Base-by-base conservation (phyloP, 805 yeast species). In the Pichia insulana region DNA sequence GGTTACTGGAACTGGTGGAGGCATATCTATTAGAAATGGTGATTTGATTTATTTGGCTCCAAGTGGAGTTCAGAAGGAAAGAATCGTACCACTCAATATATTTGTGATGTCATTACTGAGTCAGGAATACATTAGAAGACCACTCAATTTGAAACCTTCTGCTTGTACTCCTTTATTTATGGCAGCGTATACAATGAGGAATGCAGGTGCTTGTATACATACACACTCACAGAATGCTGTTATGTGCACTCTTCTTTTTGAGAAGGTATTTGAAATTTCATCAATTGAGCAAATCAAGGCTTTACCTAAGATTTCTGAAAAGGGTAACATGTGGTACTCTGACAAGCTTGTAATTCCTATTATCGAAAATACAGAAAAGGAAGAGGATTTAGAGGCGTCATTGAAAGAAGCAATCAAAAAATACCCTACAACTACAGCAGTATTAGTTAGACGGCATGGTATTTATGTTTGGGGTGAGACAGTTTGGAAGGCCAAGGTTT, bases 1-100 rank as follows among this genome's bases (percentile, higher is more conserved):
- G 96, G 90, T 86, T 52, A 80, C 96, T 0, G 97, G 97, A 3
- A 90, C 97, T 1, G 97, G 96, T 3, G 97, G 97, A 27, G 97
- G 97, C 3, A 81, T 90, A 53, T 83, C 95, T 27, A 81, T 89
- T 39, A 64, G 80, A 42, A 70, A 73, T 2, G 72, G 70, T 1
- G 69, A 76, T 46, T 54, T 65, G 17, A 75, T 85, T 15, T 89
- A 73, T 59, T 71, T 89, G 33, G 94, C 97, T 0, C 97, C 97
- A 4, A 83, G 95, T n/a, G 97, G 97, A 1, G 95, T 89, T 8
- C 96, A 89, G 58, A 89, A 89, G 64, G 97, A 89, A 59, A 69
- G 88, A 46, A 80, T 89, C 76, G 63, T 71, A 33, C 95, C 95
- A 4, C 71, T 73, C 48, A 86, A 90, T 57, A 72, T 89, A 76